Base-by-base conservation (phyloP, 768 basidiomycete species). In the Leccinum ochraceum region DNA sequence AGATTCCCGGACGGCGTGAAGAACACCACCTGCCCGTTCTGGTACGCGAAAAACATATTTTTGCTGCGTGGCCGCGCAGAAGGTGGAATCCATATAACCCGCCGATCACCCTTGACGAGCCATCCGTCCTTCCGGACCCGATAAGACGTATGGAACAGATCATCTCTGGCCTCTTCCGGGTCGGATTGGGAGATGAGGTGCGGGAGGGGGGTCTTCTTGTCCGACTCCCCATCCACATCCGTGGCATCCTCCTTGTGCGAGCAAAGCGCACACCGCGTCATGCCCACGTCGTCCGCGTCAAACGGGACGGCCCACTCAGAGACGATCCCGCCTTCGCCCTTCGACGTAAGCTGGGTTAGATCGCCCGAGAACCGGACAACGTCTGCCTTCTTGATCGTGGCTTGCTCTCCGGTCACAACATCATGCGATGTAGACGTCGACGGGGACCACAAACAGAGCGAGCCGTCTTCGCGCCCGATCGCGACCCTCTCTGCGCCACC, bases 391-490 rank as follows among this genome's bases (percentile, higher is more conserved):
- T 60, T 62, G 42, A 36, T 24, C 3, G 22, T 44, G 8, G 48
- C 49, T 58, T 67, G 62, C 22, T 60, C 59, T 9, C 36, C 28
- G 9, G 34, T 17, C 5, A 57, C 22, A 6, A 65, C 4, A 26
- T 54, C 57, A 14, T 70, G 64, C 8, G 60, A 65, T 8, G 56
- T 30, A 6, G 66, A 60, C 13, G 59, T 60, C 32, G 58, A 58
- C 1, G 68, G 63, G 22, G 5, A 60, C 67, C 70, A 71, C 10
- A 67, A 26, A 26, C 26, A 26, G 26, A 2, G 14, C 34, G 61
- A 67, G n/a, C 64, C 63, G 42, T 70, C 69, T 42, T 65, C 58
- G 28, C 65, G 60, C 5, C 67, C 68, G 48, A 68, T 59, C n/a
- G 57, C 60, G 9, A 69, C 28, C 32, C 37, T 52, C 17, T 36